These are phyloP conservation scores for Cerrena zonata DNA, from an alignment of 1,284 basidiomycete species.

Conservation along the genomic window DNA sequence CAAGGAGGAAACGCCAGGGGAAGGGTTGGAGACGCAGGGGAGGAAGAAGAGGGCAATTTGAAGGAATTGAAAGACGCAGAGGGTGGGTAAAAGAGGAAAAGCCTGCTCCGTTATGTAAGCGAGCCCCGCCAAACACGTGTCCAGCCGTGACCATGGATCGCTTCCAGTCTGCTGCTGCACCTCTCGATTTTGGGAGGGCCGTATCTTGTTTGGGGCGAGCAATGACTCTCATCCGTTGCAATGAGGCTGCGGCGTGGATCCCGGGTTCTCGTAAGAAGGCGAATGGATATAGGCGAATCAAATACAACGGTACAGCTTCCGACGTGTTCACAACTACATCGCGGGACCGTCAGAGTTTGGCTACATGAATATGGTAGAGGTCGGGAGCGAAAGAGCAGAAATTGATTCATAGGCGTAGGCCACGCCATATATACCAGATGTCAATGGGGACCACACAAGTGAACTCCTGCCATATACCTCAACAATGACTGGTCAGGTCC, in stretches of 20 bases:
- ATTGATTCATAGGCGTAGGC: no score
- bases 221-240: background rate
- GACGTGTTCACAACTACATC: no score
- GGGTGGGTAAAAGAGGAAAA: background rate
- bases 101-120: background rate
- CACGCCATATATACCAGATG: background rate
- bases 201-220: background rate
- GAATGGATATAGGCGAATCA: no score
- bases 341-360: no score
- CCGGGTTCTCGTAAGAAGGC: background rate
- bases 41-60: background rate
- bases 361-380: no score
- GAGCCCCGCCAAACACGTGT: background rate
- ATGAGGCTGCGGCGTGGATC: background rate
- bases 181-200: background rate
- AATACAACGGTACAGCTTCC: no score
- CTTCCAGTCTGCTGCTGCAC: no score
- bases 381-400: no score
- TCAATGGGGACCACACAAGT: background rate
- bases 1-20: background rate
- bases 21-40: no score
- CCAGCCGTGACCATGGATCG: no score
- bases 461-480: background rate
- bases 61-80: background rate
- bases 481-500: background rate